phyloP scores from a whole-genome alignment of 805 yeast genomes.

The Candida piceae region DNA sequence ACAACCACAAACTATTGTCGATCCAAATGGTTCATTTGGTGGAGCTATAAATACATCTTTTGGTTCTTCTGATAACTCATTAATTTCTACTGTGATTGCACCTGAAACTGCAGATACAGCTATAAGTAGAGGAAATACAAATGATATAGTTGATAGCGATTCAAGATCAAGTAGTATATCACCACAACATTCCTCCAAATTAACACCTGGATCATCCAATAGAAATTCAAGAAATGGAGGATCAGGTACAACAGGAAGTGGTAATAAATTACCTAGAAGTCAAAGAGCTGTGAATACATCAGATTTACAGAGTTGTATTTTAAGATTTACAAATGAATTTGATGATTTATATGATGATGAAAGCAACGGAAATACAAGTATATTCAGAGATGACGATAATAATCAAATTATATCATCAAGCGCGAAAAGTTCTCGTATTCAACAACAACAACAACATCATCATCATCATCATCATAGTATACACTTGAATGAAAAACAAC shows the following conservation, averaged over 20 bases:
- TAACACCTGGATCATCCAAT: constrained; percentile 5
- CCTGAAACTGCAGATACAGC: constrained; percentile 1
- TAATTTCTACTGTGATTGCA: constrained; percentile 1
- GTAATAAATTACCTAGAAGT: constrained; percentile 16
- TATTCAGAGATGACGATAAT: constrained; percentile 23
- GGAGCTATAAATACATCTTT: constrained; percentile 16
- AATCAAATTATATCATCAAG: constrained; percentile 1
- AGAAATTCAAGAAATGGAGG: constrained; percentile 3
- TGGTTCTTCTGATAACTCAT: constrained; percentile 12
- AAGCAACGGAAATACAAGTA: constrained; percentile 22
- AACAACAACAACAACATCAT: not conserved
- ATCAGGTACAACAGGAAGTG: constrained; percentile 10
- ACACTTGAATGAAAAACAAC: not conserved
- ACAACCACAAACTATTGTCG: constrained; percentile 30
- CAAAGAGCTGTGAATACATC: constrained; percentile 32
- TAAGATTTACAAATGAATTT: constrained; percentile 37
- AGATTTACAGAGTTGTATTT: constrained; percentile 36
- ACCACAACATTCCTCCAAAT: not conserved
- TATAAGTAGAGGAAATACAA: not conserved
- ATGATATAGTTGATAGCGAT: constrained; percentile 1
- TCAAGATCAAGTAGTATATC: constrained; percentile 2
- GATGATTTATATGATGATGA: constrained; percentile 31
- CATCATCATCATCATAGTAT: not conserved
- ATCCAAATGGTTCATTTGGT: constrained; percentile 23
- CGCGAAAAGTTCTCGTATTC: constrained; percentile 1